Evolutionary conservation across 1,284 basidiomycete species (phyloP).

Genomic region (Microbotryum intermedium): DNA sequence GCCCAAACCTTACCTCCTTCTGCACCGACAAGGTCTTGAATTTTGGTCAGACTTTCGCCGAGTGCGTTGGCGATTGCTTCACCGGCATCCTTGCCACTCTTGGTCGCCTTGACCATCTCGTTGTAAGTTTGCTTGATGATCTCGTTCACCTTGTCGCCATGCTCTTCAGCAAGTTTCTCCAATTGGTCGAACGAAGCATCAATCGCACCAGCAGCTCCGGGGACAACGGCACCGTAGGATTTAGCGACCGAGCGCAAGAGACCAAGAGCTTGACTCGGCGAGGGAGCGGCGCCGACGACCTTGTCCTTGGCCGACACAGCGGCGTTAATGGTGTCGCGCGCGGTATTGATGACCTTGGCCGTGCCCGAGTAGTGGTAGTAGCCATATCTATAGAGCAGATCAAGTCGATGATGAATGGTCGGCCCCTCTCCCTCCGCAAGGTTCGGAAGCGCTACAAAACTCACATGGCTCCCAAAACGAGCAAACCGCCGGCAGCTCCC

Average conservation of each 20-base stretch:
- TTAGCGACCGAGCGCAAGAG: constrained; percentile 43
- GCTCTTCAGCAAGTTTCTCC: constrained; percentile 43
- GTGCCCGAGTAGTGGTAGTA: constrained; percentile 45
- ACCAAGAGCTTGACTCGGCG: constrained; percentile 42
- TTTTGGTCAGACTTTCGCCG: constrained; percentile 9
- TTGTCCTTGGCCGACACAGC: constrained; percentile 41
- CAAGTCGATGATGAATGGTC: not conserved
- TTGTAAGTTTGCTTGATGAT: constrained; percentile 37
- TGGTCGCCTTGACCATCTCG: constrained; percentile 25
- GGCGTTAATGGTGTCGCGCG: constrained; percentile 39
- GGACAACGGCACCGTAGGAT: constrained; percentile 41
- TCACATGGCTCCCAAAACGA: constrained; percentile 36
- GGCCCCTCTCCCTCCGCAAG: not conserved
- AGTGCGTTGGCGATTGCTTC: constrained; percentile 19
- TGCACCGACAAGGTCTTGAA: constrained; percentile 27
- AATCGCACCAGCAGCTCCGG: constrained; percentile 44
- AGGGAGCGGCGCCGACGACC: constrained; percentile 38
- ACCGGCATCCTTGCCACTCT: constrained; percentile 15
- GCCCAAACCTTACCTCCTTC: constrained; percentile 20
- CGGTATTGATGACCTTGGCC: constrained; percentile 40
- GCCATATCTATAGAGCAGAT: constrained; percentile 34
- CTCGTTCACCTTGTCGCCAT: constrained; percentile 44
- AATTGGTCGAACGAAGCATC: constrained; percentile 45
- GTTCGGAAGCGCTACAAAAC: constrained; percentile 7
- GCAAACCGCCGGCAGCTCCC: constrained; percentile 40